Evolutionary conservation across 352 stramenopile species (phyloP).

Genomic region (Phytophthora cactorum): DNA sequence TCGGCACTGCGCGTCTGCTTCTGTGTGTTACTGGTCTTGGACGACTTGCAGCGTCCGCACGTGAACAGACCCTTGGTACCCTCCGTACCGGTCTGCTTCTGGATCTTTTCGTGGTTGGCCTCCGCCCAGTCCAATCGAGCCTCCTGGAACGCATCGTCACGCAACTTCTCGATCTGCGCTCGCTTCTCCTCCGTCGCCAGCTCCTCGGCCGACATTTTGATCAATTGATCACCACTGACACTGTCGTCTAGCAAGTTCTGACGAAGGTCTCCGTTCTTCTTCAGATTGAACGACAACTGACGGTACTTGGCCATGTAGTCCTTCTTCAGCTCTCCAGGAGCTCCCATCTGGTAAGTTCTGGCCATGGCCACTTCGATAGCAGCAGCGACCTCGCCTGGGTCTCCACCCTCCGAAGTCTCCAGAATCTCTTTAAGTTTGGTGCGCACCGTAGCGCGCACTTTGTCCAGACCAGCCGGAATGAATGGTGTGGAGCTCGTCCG

Average conservation of each 20-base stretch:
- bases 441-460: slow-evolving; percentile 76
- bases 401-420: slow-evolving; percentile 54
- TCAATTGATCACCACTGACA: slow-evolving; percentile 75
- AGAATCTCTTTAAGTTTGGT: slow-evolving; percentile 85
- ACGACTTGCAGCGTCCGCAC: slow-evolving; percentile 95
- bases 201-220: slow-evolving; percentile 87
- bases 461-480: slow-evolving; percentile 76
- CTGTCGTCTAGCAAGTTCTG: slow-evolving; percentile 75
- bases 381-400: slow-evolving; percentile 59
- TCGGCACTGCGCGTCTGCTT: slow-evolving; percentile 98
- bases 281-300: slow-evolving; percentile 91
- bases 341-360: slow-evolving; percentile 69
- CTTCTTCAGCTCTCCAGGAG: slow-evolving; percentile 83
- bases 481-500: slow-evolving; percentile 42
- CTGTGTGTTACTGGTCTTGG: slow-evolving; percentile 97
- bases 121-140: slow-evolving; percentile 90
- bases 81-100: slow-evolving; percentile 86
- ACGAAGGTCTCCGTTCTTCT: slow-evolving; percentile 88
- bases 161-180: slow-evolving; percentile 83
- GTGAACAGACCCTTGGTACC: slow-evolving; percentile 85
- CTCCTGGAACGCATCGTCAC: slow-evolving; percentile 85
- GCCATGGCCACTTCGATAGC: slow-evolving; percentile 83
- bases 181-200: slow-evolving; percentile 89
- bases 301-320: slow-evolving; percentile 91
- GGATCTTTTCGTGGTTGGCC: slow-evolving; percentile 92